Base-by-base conservation (phyloP, 2,329 filamentous ascomycete species). In the Botrytis fragariae region DNA sequence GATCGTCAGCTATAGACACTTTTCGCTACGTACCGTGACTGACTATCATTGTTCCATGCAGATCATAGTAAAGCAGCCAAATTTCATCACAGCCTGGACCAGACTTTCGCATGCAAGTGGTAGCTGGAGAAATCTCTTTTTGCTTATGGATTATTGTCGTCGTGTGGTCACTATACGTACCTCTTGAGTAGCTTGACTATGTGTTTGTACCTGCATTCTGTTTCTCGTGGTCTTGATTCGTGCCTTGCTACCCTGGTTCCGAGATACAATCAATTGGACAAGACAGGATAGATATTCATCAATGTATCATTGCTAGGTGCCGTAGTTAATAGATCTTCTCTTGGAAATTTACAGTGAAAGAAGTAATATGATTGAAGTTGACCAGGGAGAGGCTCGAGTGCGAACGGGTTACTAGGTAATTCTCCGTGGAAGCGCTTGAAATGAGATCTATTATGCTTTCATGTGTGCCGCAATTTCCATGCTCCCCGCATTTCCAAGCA, bases 381-480 rank as follows among this genome's bases (percentile, higher is more conserved):
- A 74, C 61, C 74, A 74, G 57, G 57, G 57, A 74, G 71, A 68
- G 77, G 75, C 74, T 76, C 75, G 76, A 78, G 75, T 60, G 44
- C 75, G 68, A 73, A 74, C 29, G 51, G 35, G 51, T 54, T 29
- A 16, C 51, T 29, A n/a, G 70, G 73, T 75, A 76, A 75, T 78
- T 78, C 75, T 79, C 78, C 77, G 76, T 45, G 42, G 68, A 32
- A 71, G 29, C 44, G 67, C 61, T 65, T 74, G 71, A 77, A 78
- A 77, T 77, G 77, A 79, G 64, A 75, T 67, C 72, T 16, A 74
- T 76, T 74, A 77, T 77, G 77, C 76, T 74, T 73, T 48, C 12
- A 29, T 32, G 35, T 54, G 44, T 68, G 51, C 62, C 62, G 70
- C 39, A 54, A 67, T 72, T 54, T 64, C 61, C 37, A 59, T 42